phyloP scores from a whole-genome alignment of 2,329 filamentous ascomycete species.

The Phoma sp. region DNA sequence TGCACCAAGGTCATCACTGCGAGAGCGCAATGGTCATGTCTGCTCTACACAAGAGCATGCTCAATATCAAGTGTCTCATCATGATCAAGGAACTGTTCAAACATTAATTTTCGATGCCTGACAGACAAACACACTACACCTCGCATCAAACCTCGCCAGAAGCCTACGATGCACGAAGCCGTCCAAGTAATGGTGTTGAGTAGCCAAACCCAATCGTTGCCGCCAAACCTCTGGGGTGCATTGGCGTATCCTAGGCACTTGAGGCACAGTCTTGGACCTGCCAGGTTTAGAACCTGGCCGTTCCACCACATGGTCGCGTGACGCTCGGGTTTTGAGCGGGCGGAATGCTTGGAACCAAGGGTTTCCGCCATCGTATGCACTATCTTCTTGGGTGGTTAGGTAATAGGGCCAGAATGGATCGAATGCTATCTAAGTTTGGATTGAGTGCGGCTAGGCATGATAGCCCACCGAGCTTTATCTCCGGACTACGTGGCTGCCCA shows the following conservation, averaged over 20 bases:
- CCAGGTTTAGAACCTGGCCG: conserved; percentile 5
- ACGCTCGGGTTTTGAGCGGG: conserved; percentile 6
- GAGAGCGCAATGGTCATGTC: too few relatives aligned
- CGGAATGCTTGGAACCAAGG: conserved; percentile 33
- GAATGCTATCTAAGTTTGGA: not conserved
- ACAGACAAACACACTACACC: too few relatives aligned
- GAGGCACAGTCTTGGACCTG: conserved; percentile 6
- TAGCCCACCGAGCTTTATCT: conserved; percentile 7
- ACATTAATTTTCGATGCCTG: too few relatives aligned
- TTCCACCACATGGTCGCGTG: conserved; percentile 13
- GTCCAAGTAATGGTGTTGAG: conserved; percentile 7
- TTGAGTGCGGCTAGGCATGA: not conserved
- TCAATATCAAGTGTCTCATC: too few relatives aligned
- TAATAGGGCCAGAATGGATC: conserved; percentile 11
- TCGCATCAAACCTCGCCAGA: not conserved
- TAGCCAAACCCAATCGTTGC: not conserved
- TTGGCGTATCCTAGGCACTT: conserved; percentile 18
- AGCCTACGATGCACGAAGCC: conserved; percentile 1
- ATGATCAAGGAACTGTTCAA: too few relatives aligned
- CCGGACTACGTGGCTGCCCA: not conserved
- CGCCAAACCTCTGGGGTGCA: conserved; percentile 16
- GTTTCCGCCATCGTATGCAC: conserved; percentile 23
- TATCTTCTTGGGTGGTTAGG: conserved; percentile 8
- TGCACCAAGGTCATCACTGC: too few relatives aligned
- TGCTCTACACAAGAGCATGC: too few relatives aligned